Conservation (phyloP, 306 rosid species). For the Mimosa bimucronata region DNA sequence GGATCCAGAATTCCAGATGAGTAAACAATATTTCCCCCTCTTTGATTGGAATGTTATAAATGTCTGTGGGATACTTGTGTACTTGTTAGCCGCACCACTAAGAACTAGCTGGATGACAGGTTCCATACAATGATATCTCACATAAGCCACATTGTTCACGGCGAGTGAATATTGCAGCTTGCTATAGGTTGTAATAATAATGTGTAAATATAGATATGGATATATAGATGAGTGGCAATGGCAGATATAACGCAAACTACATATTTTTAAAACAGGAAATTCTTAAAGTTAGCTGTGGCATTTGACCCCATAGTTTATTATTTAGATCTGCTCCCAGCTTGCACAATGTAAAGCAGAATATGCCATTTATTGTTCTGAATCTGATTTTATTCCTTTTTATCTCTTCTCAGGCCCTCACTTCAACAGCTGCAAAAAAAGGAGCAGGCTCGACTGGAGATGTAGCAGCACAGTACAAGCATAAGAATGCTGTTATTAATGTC, state of each 20-base stretch:
- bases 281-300: neutral
- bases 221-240: neutral
- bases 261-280: neutral
- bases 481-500: constrained; percentile 68
- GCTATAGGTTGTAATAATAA: neutral
- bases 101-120: neutral
- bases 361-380: constrained; percentile 13
- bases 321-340: neutral
- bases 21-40: neutral
- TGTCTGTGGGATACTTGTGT: neutral
- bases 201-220: neutral
- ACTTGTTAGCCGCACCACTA: neutral
- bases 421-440: constrained; percentile 89
- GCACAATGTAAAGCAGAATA: constrained; percentile 10
- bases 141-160: neutral
- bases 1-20: neutral
- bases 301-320: neutral
- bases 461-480: constrained; percentile 78
- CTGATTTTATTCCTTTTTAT: constrained; percentile 2
- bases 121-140: neutral
- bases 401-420: constrained; percentile 72
- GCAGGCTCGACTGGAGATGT: constrained; percentile 83
- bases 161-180: neutral
- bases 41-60: neutral
- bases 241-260: neutral